Percentiles rank a stretch among this genome's conserved stretches.
phyloP scores from a whole-genome alignment of 1,284 basidiomycete species.

The Waitea zeae region DNA sequence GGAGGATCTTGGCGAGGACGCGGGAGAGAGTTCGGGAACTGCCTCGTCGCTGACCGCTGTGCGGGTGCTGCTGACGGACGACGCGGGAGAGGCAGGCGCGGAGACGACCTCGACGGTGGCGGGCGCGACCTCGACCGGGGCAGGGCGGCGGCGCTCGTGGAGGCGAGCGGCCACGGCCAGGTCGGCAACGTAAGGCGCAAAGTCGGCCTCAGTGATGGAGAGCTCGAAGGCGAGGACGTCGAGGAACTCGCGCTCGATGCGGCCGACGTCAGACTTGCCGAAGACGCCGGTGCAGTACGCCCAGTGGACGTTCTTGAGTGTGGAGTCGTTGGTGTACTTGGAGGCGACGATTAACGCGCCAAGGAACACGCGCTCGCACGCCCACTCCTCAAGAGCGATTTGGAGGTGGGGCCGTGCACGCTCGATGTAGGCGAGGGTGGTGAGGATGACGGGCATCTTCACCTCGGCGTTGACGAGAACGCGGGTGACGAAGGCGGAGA shows the following conservation, averaged over 20 bases:
- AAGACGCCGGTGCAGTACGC: conserved; percentile 63
- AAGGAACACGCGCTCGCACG: conserved; percentile 59
- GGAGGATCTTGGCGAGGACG: no score
- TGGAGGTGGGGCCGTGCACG: conserved; percentile 55
- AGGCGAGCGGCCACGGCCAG: conserved; percentile 18
- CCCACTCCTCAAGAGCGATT: conserved; percentile 63
- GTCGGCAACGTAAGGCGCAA: conserved; percentile 29
- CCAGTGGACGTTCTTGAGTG: conserved; percentile 64
- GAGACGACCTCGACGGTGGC: no score
- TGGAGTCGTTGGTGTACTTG: conserved; percentile 64
- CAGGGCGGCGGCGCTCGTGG: conserved; percentile 8
- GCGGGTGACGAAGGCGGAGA: conserved; percentile 41
- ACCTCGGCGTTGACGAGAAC: conserved; percentile 54
- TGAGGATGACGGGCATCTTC: conserved; percentile 41
- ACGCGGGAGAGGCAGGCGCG: no score
- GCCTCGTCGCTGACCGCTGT: no score
- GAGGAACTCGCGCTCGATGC: conserved; percentile 63
- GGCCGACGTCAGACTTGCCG: conserved; percentile 58
- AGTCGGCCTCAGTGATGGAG: conserved; percentile 39
- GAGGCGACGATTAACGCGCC: conserved; percentile 55
- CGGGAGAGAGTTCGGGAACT: no score
- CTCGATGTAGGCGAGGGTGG: conserved; percentile 51
- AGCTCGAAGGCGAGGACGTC: conserved; percentile 61
- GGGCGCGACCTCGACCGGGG: no score
- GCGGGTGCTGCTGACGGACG: no score